Percentiles rank a stretch among this genome's conserved stretches.
Evolutionary conservation across 2,329 filamentous ascomycete species (phyloP).

Genomic region (Diatrype stigma): DNA sequence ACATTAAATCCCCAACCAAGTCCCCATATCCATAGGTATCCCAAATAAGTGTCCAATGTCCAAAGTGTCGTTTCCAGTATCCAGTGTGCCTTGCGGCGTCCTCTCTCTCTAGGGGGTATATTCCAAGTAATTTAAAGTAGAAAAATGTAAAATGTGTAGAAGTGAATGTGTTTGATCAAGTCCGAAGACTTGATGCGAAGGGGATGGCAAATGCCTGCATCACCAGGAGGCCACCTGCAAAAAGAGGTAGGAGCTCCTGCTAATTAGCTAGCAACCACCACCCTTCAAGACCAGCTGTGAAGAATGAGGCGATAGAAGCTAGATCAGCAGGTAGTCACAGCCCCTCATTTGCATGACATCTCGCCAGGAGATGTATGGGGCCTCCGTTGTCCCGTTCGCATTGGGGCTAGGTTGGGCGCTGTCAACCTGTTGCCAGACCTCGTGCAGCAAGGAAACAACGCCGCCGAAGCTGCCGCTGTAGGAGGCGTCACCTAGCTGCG

Average conservation of each 20-base stretch:
- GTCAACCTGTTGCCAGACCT: slow-evolving; percentile 81
- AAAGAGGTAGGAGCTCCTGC: slow-evolving; percentile 10
- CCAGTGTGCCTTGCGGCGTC: slow-evolving; percentile 27
- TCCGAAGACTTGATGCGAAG: slow-evolving; percentile 21
- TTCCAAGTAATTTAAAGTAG: slow-evolving; percentile 16
- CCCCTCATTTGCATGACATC: slow-evolving; percentile 87
- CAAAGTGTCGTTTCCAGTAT: slow-evolving; percentile 27
- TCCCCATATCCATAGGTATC: slow-evolving; percentile 20
- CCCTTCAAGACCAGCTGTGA: slow-evolving; percentile 36
- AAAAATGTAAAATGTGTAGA: slow-evolving; percentile 19
- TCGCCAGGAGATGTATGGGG: slow-evolving; percentile 84
- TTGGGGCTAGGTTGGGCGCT: slow-evolving; percentile 35
- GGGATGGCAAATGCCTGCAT: slow-evolving; percentile 35
- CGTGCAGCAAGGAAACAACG: slow-evolving; percentile 70
- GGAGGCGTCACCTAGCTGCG: slow-evolving; percentile 70
- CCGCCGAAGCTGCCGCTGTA: slow-evolving; percentile 82
- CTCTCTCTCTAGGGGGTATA: slow-evolving; percentile 26
- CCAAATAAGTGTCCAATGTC: slow-evolving; percentile 22
- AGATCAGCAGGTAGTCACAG: slow-evolving; percentile 93
- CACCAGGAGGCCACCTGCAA: slow-evolving; percentile 26
- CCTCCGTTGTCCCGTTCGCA: slow-evolving; percentile 33
- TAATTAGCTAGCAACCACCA: slow-evolving; percentile 11
- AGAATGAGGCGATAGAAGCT: slow-evolving; percentile 23
- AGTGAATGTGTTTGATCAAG: slow-evolving; percentile 14
- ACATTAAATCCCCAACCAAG: background rate